These are phyloP conservation scores for Metrosideros polymorpha DNA, from an alignment of 441 rosid species.

Conservation along the genomic window DNA sequence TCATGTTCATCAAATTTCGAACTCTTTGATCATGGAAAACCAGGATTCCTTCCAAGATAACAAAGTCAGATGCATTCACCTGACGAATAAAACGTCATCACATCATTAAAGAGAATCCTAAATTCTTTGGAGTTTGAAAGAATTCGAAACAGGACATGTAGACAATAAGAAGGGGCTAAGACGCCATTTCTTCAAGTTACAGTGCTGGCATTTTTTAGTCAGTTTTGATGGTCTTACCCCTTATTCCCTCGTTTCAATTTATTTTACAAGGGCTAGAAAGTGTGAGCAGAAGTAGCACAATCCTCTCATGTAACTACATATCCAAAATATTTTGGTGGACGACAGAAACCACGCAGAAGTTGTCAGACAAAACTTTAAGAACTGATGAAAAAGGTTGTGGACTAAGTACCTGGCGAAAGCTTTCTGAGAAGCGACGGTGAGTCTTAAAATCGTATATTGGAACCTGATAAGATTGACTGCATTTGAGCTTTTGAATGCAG, in stretches of 20 bases:
- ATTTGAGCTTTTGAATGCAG: slow-evolving; percentile 56
- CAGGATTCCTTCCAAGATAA: slow-evolving; percentile 91
- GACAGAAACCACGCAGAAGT: background rate
- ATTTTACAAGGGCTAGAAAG: background rate
- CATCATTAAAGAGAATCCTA: background rate
- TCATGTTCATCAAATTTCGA: slow-evolving; percentile 87
- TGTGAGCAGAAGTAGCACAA: background rate
- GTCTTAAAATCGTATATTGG: slow-evolving; percentile 90
- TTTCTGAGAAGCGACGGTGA: slow-evolving; percentile 71
- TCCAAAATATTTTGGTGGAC: background rate
- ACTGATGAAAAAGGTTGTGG: background rate
- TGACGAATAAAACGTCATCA: slow-evolving; percentile 17
- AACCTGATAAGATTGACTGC: slow-evolving; percentile 72
- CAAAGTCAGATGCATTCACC: slow-evolving; percentile 98
- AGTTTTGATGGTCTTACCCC: background rate
- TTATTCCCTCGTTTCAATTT: background rate
- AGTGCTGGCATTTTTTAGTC: background rate
- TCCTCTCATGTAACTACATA: background rate
- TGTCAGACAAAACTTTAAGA: background rate
- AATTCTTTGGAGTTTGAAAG: background rate
- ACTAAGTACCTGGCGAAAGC: slow-evolving; percentile 73
- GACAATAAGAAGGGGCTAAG: background rate
- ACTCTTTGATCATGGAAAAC: slow-evolving; percentile 88
- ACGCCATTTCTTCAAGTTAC: background rate
- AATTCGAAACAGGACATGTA: background rate